Base-by-base conservation (phyloP, 176 grass and related monocot species). In the Aegilops longissima region DNA sequence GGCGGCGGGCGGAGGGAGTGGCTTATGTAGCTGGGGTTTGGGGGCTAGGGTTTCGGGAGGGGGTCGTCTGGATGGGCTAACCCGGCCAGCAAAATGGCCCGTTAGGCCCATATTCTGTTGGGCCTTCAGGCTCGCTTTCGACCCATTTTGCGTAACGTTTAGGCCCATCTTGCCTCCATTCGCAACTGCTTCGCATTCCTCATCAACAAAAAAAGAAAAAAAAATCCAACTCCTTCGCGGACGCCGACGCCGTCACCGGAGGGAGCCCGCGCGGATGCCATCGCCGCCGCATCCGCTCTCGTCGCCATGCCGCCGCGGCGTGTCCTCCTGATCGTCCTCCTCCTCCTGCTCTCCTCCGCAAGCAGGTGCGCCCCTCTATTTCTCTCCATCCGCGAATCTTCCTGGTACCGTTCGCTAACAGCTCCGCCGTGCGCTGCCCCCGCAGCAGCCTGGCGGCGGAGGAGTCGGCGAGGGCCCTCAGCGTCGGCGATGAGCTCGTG, bases 401-500 rank as follows among this genome's bases (percentile, higher is more conserved):
- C 5, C 29, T 23, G 5, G 1, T 70, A 12, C 81, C 3, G n/a
- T 51, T 8, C 59, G 17, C 21, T 64, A 27, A 76, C 81, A 23
- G 36, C 39, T 44, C 16, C 20, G 8, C 52, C 35, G 8, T 24
- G 44, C 6, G 34, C 39, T 1, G 1, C 2, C 2, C 3, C 75
- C 66, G 61, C 38, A 67, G 74, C 92, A 98, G 93, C 70, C 31
- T 70, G 42, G 87, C 88, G 69, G 25, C 73, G 3, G 73, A 90
- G 23, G 74, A 56, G 8, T 0, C 20, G 18, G n/a, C 39, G 29
- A 90, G 78, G 85, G 35, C 21, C n/a, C 90, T 99, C 20, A 69
- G 20, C 25, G 92, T 96, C 27, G 94, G 97, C 16, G 12, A 85
- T 68, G 97, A 96, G 72, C 66, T 94, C 6, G 59, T 85, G 61